Conservation (phyloP, 805 yeast species). For the Candida yuanshanica region DNA sequence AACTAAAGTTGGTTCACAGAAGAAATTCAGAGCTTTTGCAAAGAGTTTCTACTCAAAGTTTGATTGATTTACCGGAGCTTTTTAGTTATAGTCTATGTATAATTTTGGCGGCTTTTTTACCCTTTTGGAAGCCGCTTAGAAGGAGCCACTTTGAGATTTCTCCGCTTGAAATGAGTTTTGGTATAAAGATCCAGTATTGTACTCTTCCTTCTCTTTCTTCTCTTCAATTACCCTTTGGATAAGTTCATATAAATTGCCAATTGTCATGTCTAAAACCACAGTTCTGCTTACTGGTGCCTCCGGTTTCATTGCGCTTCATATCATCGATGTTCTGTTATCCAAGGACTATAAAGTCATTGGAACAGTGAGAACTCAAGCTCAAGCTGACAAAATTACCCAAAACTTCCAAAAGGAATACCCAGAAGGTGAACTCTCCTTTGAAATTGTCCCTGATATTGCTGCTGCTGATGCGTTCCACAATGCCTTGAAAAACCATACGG, state of each 20-base stretch:
- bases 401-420: constrained; percentile 27
- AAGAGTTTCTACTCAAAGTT: constrained; percentile 5
- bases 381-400: constrained; percentile 29
- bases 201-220: too few relatives aligned
- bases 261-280: constrained; percentile 13
- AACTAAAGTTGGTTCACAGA: constrained; percentile 30
- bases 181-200: too few relatives aligned
- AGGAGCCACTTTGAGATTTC: too few relatives aligned
- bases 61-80: too few relatives aligned
- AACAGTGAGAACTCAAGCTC: constrained; percentile 36
- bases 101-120: too few relatives aligned
- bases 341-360: constrained; percentile 39
- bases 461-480: constrained; percentile 40
- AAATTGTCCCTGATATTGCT: constrained; percentile 42
- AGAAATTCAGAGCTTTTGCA: constrained; percentile 18
- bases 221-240: too few relatives aligned
- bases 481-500: constrained; percentile 41
- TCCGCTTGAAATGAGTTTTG: too few relatives aligned
- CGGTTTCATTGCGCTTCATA: constrained; percentile 44
- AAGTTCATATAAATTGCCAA: too few relatives aligned
- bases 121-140: too few relatives aligned
- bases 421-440: constrained; percentile 34
- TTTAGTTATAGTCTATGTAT: too few relatives aligned
- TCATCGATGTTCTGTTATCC: constrained; percentile 31
- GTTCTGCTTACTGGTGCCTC: constrained; percentile 46